Evolutionary conservation across 495 filamentous ascomycete genomes (phyloP).

Genomic region (Talaromyces trachyspermus): DNA sequence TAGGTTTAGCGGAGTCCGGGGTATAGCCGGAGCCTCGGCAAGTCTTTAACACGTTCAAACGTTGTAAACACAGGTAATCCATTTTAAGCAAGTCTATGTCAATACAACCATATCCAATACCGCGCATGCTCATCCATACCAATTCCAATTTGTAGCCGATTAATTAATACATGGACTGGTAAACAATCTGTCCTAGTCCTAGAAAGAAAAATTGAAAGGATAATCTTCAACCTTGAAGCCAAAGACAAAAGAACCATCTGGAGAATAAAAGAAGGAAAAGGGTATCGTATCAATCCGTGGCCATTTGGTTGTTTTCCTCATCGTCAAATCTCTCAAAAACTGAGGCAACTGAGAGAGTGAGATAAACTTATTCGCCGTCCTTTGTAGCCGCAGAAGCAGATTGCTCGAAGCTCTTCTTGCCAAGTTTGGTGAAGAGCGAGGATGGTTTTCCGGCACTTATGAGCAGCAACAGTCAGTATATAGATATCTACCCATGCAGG

Average conservation of each 20-base stretch:
- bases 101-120: not conserved
- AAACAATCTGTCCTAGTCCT: slow-evolving; percentile 7
- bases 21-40: slow-evolving; percentile 6
- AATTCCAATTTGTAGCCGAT: too few species aligned
- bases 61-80: slow-evolving; percentile 10
- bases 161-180: slow-evolving; percentile 11
- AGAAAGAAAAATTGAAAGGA: slow-evolving; percentile 13
- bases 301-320: too few species aligned
- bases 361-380: not conserved
- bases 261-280: slow-evolving; percentile 26
- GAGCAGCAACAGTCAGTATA: not conserved
- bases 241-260: slow-evolving; percentile 8
- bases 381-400: slow-evolving; percentile 18
- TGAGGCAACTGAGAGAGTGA: too few species aligned
- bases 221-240: slow-evolving; percentile 9
- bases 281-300: slow-evolving; percentile 12
- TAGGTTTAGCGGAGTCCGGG: slow-evolving; percentile 7
- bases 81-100: not conserved
- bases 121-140: too few species aligned
- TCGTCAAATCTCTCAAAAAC: too few species aligned
- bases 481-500: too few species aligned
- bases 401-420: slow-evolving; percentile 45
- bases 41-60: not conserved
- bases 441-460: slow-evolving; percentile 40
- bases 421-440: slow-evolving; percentile 42